Evolutionary conservation across 495 filamentous ascomycete genomes (phyloP).

Genomic region (Sabuloglossum arenarium): DNA sequence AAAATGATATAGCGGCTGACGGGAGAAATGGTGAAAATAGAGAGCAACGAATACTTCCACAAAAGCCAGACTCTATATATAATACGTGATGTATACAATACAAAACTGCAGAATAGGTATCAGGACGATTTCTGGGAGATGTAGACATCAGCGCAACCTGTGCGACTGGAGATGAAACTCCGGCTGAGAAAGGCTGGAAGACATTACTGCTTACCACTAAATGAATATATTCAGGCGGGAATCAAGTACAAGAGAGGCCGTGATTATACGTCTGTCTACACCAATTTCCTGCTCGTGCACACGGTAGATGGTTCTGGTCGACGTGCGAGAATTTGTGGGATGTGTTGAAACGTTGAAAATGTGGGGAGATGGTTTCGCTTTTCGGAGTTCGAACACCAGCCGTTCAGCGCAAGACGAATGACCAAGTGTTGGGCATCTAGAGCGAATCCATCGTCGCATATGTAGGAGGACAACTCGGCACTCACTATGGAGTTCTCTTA

Average conservation of each 20-base stretch:
- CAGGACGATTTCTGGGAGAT: neutral
- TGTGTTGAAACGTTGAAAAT: neutral
- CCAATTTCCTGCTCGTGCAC: neutral
- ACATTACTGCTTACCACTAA: neutral
- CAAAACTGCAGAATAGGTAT: neutral
- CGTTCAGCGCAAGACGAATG: neutral
- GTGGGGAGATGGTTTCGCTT: conserved; percentile 1
- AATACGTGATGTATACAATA: neutral
- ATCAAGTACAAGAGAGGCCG: neutral
- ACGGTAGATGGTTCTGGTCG: neutral
- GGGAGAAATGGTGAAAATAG: neutral
- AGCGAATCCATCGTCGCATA: neutral
- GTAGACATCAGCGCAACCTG: neutral
- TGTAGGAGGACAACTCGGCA: neutral
- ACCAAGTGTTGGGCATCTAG: neutral
- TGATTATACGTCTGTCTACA: neutral
- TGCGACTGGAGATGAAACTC: neutral
- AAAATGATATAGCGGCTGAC: neutral
- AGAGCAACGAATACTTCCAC: neutral
- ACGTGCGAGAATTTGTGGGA: neutral
- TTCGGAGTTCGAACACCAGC: neutral
- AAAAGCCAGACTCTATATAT: neutral
- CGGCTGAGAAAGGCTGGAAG: neutral
- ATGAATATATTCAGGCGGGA: neutral
- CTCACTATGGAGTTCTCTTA: neutral